Evolutionary conservation across 73 alveolate species (phyloP).

Genomic region (Paramecium tetraurelia): DNA sequence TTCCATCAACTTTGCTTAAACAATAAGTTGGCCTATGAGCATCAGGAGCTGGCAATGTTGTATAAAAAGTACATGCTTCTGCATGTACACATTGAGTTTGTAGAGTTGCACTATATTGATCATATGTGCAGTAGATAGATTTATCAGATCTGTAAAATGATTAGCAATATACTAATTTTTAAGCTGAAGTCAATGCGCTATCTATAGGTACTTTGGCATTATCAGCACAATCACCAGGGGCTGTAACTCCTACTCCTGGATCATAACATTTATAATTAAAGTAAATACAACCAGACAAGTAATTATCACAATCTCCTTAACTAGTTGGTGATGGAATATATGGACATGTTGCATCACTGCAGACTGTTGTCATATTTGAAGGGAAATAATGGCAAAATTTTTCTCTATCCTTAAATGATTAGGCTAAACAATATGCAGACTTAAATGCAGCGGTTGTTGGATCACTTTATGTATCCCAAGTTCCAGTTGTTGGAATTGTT

Average conservation of each 20-base stretch:
- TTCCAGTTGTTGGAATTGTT: no score
- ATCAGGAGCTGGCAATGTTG: not conserved
- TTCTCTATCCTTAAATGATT: not conserved
- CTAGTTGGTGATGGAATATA: not conserved
- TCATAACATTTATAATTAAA: not conserved
- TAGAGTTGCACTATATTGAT: not conserved
- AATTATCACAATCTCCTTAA: not conserved
- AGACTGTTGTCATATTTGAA: not conserved
- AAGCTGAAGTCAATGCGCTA: not conserved
- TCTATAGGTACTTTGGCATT: not conserved
- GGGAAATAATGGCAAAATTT: not conserved
- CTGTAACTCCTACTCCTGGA: not conserved
- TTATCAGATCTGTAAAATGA: not conserved
- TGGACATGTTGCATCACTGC: not conserved
- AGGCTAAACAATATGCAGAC: not conserved
- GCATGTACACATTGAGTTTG: not conserved
- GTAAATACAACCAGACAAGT: not conserved
- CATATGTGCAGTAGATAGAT: not conserved
- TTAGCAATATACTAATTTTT: not conserved
- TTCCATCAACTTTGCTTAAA: not conserved
- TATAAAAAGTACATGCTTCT: not conserved
- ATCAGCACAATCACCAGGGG: not conserved
- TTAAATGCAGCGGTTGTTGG: no score
- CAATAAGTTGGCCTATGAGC: not conserved
- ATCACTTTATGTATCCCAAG: no score